These are phyloP conservation scores for Hypoxylon trugodes DNA, from an alignment of 495 filamentous ascomycete species.

Conservation along the genomic window DNA sequence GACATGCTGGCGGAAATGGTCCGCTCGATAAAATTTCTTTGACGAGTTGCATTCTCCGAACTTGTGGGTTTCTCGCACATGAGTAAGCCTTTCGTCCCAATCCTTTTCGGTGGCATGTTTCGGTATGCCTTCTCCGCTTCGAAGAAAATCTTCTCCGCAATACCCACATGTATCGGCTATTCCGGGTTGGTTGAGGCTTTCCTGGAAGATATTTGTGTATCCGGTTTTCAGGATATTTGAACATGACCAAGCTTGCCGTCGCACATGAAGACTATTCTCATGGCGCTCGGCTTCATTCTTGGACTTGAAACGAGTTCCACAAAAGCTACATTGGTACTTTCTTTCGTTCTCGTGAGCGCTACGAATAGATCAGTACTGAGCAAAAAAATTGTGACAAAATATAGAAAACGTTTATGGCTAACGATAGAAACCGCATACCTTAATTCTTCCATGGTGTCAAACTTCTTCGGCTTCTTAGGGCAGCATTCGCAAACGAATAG, in stretches of 20 bases:
- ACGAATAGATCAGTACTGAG: background rate
- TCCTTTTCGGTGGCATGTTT: constrained; percentile 17
- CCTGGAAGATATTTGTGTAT: constrained; percentile 71
- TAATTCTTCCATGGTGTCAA: constrained; percentile 74
- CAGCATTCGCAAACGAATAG: constrained; percentile 79
- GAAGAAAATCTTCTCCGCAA: constrained; percentile 82
- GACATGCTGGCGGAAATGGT: constrained; percentile 90
- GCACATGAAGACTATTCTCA: constrained; percentile 87
- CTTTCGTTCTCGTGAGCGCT: constrained; percentile 77
- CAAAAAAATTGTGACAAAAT: background rate
- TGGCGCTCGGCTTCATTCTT: constrained; percentile 91
- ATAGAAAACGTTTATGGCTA: background rate
- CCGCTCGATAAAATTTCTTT: constrained; percentile 88
- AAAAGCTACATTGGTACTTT: constrained; percentile 81
- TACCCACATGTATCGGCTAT: constrained; percentile 79
- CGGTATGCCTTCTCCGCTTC: constrained; percentile 69
- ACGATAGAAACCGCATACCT: constrained; percentile 60
- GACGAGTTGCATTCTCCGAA: constrained; percentile 85
- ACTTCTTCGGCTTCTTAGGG: constrained; percentile 86
- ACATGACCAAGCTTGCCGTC: constrained; percentile 86
- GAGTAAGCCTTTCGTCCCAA: constrained; percentile 57
- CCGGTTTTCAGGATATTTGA: constrained; percentile 56
- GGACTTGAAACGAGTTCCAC: constrained; percentile 86
- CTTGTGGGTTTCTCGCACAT: constrained; percentile 77
- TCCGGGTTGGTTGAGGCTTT: constrained; percentile 55